Evolutionary conservation across 1,139 yeast species (phyloP), one percentile per base, ranked within the genome.

Genomic region (Lizanozyma gosingica): DNA sequence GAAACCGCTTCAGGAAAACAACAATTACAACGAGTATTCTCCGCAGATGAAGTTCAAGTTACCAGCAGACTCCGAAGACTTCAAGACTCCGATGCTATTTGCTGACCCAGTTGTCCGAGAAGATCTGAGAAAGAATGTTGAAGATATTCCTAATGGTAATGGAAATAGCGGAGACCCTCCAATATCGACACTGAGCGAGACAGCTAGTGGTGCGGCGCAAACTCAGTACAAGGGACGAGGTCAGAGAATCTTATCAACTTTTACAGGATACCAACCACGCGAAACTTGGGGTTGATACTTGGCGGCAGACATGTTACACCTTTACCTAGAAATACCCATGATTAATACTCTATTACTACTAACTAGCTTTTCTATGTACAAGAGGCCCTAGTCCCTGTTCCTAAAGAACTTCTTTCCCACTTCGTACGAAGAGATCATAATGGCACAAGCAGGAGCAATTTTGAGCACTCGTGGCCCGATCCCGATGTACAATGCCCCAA

Each of bases 361-460:
- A n/a, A n/a, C n/a, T n/a, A n/a, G n/a, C n/a, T n/a, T n/a, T n/a
- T n/a, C n/a, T 22, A 22, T 22, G 29, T 22, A 22, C 29, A 22
- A 22, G n/a, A n/a, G 29, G 16, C n/a, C n/a, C 17, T 35, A 39
- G 35, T 53, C 49, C 14, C 46, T 63, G 40, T 54, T 54, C 38
- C 53, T 60, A 53, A 83, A 76, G 35, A 83, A 64, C 52, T 75
- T 76, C 60, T 94, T 94, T 29, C 95, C 86, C 40, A 90, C 68
- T 58, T 92, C 98, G 59, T 92, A 92, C 36, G 94, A 83, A 2
- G 97, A 86, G 40, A 92, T 90, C 99, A 92, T 94, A 34, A 92
- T 92, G 2, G 98, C 98, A 72, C 98, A 92, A 11, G 97, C 83
- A 2, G 98, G 98, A 1, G 97, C 96, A 35, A 92, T 84, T 55